Base-by-base conservation (phyloP, 164 flowering plant genomes). In the Brasenia schreberi region DNA sequence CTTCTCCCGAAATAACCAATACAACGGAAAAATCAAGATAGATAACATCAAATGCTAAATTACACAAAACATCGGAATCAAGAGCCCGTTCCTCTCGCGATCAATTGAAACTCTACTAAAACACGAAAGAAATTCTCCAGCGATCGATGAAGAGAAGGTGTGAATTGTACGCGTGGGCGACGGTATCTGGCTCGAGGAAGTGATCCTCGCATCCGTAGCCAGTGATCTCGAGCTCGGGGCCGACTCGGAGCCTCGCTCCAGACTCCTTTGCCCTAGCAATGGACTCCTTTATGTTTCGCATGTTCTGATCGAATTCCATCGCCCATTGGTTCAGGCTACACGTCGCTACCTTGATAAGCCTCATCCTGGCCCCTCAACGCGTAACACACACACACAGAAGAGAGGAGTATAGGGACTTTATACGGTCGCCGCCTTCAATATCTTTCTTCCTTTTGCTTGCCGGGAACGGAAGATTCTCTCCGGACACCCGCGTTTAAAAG, bases 311-410 rank as follows among this genome's bases (percentile, higher is more conserved):
- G 39, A 95, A 95, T 70, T 95, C 99, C 97, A 95, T 88, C 6
- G 99, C 97, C 99, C 99, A 95, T 79, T 95, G 96, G 74, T 95
- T 95, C 77, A 95, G 74, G 71, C 86, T 95, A 73, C 97, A 95
- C 3, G 99, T 88, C 0, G 97, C 99, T n/a, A 90, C 91, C 65
- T 81, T 95, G 79, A 95, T 52, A 76, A 95, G 58, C 88, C 97
- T 89, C 99, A 89, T 92, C 69, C 76, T 49, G 59, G 14, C 14
- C 53, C 53, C 7, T 65, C n/a, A 11, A 56, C 68, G 27, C 27
- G 27, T 2, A 23, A 23, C 27, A 23, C 27, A 23, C 27, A 23
- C 27, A 23, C 27, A 23, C 0, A 2, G 27, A 23, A 23, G 0
- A 23, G 2, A 23, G 27, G 27, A 23, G 27, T 23, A 23, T 23